These are phyloP conservation scores for Globisporangium irregulare DNA, from an alignment of 352 stramenopile species.

Conservation along the genomic window DNA sequence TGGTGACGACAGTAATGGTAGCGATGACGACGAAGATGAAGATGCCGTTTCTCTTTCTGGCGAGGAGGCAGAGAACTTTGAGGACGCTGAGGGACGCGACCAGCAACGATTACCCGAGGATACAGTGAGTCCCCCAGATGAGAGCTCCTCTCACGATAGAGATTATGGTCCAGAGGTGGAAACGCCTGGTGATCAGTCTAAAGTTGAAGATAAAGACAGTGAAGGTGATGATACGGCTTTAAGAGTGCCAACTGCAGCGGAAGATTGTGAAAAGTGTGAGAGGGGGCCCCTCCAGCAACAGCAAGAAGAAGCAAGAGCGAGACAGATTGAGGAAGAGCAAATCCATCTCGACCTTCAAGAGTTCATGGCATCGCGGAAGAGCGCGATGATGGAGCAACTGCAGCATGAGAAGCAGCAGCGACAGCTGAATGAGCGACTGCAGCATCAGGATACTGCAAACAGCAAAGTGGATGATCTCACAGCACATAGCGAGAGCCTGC, in stretches of 20 bases:
- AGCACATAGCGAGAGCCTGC: not conserved
- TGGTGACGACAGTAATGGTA: not conserved
- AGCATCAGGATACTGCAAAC: not conserved
- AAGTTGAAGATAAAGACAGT: slow-evolving; percentile 13
- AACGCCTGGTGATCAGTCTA: not conserved
- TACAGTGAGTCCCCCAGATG: not conserved
- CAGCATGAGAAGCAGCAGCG: slow-evolving; percentile 25
- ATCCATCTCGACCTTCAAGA: slow-evolving; percentile 29
- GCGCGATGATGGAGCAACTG: slow-evolving; percentile 38
- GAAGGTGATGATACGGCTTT: not conserved
- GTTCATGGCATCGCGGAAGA: slow-evolving; percentile 38
- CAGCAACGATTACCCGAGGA: not conserved
- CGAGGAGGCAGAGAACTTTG: not conserved
- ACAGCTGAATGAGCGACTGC: slow-evolving; percentile 22
- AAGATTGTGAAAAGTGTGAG: not conserved
- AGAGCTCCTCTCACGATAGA: not conserved
- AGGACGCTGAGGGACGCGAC: not conserved
- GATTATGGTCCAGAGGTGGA: no score
- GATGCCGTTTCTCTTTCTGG: not conserved
- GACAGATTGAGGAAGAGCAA: slow-evolving; percentile 11
- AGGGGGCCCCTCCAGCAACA: not conserved
- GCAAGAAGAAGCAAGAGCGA: not conserved
- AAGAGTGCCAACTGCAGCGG: not conserved
- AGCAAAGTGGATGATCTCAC: not conserved
- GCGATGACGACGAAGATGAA: not conserved